phyloP scores from a whole-genome alignment of 768 basidiomycete genomes.

The Paxillus involutus region DNA sequence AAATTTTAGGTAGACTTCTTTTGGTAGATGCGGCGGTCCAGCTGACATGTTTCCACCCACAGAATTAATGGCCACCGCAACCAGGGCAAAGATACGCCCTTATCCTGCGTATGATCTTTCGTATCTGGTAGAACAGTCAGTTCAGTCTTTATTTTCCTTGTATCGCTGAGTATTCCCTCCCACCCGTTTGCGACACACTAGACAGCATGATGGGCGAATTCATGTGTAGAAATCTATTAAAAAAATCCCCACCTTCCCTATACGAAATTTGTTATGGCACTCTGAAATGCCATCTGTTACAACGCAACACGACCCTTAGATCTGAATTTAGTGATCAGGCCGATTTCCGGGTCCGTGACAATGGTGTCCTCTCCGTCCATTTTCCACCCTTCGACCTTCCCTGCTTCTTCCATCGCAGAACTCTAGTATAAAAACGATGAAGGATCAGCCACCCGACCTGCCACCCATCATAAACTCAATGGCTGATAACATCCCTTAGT shows the following conservation, averaged over 20 bases:
- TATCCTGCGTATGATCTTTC: not conserved
- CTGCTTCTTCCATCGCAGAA: conserved; percentile 27
- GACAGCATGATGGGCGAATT: conserved; percentile 27
- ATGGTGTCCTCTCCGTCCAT: conserved; percentile 40
- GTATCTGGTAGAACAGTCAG: not conserved
- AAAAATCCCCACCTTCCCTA: conserved; percentile 43
- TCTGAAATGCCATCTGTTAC: conserved; percentile 41
- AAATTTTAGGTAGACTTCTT: conserved; percentile 9
- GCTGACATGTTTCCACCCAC: not conserved
- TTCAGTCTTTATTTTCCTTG: not conserved
- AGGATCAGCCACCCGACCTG: conserved; percentile 36
- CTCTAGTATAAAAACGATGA: conserved; percentile 53
- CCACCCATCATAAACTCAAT: conserved; percentile 44
- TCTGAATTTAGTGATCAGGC: conserved; percentile 62
- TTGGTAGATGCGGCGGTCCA: not conserved
- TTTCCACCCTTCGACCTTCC: conserved; percentile 37
- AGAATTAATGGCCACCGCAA: not conserved
- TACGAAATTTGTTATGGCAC: conserved; percentile 40
- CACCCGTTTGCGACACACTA: conserved; percentile 21
- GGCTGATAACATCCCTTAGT: conserved; percentile 59
- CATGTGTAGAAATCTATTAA: conserved; percentile 38
- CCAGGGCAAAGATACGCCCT: not conserved
- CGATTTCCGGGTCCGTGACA: conserved; percentile 42
- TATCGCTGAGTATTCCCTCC: conserved; percentile 10
- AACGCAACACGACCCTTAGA: conserved; percentile 70